Evolutionary conservation across 2,329 filamentous ascomycete genomes (phyloP).

Genomic region (Periconia digitata): DNA sequence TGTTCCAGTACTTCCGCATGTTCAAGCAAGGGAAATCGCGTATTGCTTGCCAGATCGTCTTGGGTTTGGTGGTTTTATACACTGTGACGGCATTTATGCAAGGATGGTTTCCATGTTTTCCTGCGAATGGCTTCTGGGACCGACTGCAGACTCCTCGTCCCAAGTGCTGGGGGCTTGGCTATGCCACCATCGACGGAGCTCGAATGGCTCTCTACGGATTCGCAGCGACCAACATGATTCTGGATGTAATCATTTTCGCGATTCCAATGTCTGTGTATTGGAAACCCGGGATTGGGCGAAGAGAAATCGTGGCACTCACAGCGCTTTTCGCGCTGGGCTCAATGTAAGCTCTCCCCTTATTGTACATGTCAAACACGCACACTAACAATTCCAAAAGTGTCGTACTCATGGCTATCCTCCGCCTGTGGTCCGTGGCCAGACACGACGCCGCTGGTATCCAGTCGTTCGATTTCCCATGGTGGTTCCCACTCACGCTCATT

Average conservation of each 20-base stretch:
- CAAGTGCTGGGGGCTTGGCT: constrained; percentile 32
- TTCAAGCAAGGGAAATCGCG: constrained; percentile 26
- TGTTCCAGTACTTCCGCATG: constrained; percentile 37
- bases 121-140: constrained; percentile 27
- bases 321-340: constrained; percentile 29
- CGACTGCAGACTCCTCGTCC: constrained; percentile 9
- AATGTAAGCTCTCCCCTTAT: constrained; percentile 15
- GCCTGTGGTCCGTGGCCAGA: constrained; percentile 29
- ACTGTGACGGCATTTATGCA: constrained; percentile 26
- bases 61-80: constrained; percentile 25
- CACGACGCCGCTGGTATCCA: constrained; percentile 13
- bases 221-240: constrained; percentile 31
- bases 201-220: constrained; percentile 23
- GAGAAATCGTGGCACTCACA: constrained; percentile 28
- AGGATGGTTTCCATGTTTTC: constrained; percentile 34
- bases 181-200: constrained; percentile 13
- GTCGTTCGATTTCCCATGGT: constrained; percentile 37
- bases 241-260: constrained; percentile 32
- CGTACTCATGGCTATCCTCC: constrained; percentile 31
- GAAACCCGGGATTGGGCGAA: constrained; percentile 20
- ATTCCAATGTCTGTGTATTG: constrained; percentile 32
- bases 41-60: constrained; percentile 14
- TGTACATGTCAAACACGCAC: neutral
- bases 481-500: constrained; percentile 31
- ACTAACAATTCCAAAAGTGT: constrained; percentile 19